Evolutionary conservation across 2,329 filamentous ascomycete genomes (phyloP), one percentile per base, ranked within the genome.

Genomic region (Monosporascus sp.): DNA sequence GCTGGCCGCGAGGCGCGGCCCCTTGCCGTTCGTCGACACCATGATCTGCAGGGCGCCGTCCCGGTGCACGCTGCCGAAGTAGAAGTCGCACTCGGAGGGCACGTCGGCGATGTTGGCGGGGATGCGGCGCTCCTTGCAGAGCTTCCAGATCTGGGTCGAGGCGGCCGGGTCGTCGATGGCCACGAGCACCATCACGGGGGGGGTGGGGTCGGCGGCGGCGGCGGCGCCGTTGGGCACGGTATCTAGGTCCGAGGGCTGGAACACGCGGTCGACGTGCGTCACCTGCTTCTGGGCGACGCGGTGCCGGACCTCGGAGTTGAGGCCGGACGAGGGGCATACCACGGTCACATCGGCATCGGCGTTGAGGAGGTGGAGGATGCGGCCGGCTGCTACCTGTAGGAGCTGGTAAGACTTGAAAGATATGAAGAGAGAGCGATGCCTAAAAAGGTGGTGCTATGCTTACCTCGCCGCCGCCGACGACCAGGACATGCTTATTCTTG

Each of bases 1-100:
- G 48, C 92, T 86, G 61, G 90, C 93, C 9, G 94, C 94, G 59
- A 99, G 75, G 67, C 93, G 86, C 0, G 94, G 94, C 0, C 94
- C 94, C 69, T 96, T 97, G 50, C 94, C 94, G 69, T 97, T 99
- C 37, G 94, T 99, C 75, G 90, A 95, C 63, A 99, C 93, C 94
- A 99, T 99, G 65, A 99, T 87, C 76, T 99, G 94, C 56, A 99
- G 73, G 6, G 94, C 94, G 0, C 94, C 94, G 69, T 99, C 94
- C 49, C 94, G 87, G 73, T 99, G 90, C 40, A 97, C 87, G 68
- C 89, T 94, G 58, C 94, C 94, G 74, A 99, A 99, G 78, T 97
- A 99, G 69, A 99, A 99, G 68, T 99, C 94, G 72, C 94, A 99
- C 71, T 99, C 94, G 1, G 91, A 83, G 0, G 94, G 94, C 3